A percentile compares a stretch with the other conserved stretches of the same genome.
phyloP scores from a whole-genome alignment of 257 asterid genomes.

The Ilex aquifolium region DNA sequence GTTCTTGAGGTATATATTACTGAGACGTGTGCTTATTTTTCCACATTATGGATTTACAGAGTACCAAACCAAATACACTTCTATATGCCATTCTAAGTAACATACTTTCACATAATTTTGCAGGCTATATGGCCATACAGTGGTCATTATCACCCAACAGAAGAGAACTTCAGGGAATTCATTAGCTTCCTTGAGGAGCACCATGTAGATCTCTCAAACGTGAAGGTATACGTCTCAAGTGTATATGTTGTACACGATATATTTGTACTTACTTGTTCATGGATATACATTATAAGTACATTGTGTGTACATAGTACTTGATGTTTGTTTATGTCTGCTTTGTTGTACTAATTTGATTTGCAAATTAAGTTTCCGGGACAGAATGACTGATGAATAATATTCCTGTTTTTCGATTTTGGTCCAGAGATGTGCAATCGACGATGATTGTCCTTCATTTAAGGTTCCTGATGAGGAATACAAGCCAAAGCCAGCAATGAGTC shows the following conservation, averaged over 20 bases:
- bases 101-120: neutral
- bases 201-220: constrained; percentile 61
- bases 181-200: constrained; percentile 79
- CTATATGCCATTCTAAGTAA: no score
- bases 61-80: no score
- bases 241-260: no score
- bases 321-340: neutral
- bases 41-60: neutral
- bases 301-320: neutral
- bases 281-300: neutral
- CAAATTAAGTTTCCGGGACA: neutral
- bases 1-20: constrained; percentile 60
- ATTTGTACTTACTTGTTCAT: neutral
- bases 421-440: constrained; percentile 83
- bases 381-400: constrained; percentile 9
- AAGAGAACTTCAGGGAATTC: constrained; percentile 83
- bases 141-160: constrained; percentile 93
- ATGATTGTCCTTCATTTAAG: constrained; percentile 44
- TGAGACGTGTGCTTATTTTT: neutral
- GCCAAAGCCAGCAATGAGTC: constrained; percentile 3
- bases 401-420: constrained; percentile 8
- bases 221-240: constrained; percentile 43
- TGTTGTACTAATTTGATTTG: neutral
- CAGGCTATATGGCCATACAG: constrained; percentile 97
- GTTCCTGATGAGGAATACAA: constrained; percentile 24